Percentiles rank a stretch among this genome's conserved stretches.
Evolutionary conservation across 345 rosid species (phyloP).

Genomic region (sweet orange (Citrus sinensis)): DVS_A1.0 CM039166.1:17313501-17314000

Average conservation of each 20-base stretch:
- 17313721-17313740: neutral
- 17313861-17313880: slow-evolving; percentile 43
- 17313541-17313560: slow-evolving; percentile 14
- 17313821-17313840: neutral
- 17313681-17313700: slow-evolving; percentile 5
- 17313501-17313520: neutral
- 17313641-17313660: neutral
- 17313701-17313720: neutral
- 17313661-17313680: neutral
- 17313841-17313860: neutral
- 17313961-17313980: slow-evolving; percentile 44
- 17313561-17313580: neutral
- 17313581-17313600: neutral
- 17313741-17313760: neutral
- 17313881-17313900: slow-evolving; percentile 53
- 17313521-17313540: slow-evolving; percentile 7
- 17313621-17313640: neutral
- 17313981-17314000: slow-evolving; percentile 39
- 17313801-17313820: neutral
- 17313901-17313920: slow-evolving; percentile 43
- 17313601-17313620: slow-evolving; percentile 13
- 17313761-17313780: neutral
- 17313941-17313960: slow-evolving; percentile 37
- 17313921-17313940: slow-evolving; percentile 41
- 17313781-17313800: neutral